Base-by-base conservation (phyloP, 352 stramenopile genomes). In the Pythium insidiosum region DNA sequence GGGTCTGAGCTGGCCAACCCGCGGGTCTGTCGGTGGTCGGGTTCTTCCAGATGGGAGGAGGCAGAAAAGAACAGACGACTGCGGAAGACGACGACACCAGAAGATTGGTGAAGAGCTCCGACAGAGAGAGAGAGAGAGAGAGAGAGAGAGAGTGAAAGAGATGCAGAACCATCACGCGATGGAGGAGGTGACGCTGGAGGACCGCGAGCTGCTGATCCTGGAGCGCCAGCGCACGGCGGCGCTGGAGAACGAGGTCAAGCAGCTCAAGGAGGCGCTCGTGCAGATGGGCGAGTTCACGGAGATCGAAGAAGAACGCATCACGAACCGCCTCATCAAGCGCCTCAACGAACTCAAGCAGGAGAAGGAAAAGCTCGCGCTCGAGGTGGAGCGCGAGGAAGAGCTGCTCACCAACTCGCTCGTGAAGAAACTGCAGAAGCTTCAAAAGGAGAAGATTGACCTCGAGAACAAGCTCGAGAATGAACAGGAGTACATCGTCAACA, bases 401-500 rank as follows among this genome's bases (percentile, higher is more conserved):
- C 68, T 94, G 19, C 63, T 96, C 29, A 96, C 85, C 19, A 96
- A 95, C 63, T 90, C 55, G 38, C 62, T 96, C 20, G 76, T 88
- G 45, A 92, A 93, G 65, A 94, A 95, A 50, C 68, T 96, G n/a
- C 68, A 82, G 47, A 66, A 91, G 46, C 61, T 93, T 43, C 80
- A 74, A 40, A 78, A 82, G 43, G 85, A 96, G 55, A 96, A 96
- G 49, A 72, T 96, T 41, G 85, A 96, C 47, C 53, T 95, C 6
- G 85, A 96, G 61, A 96, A 96, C 64, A 89, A 94, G 52, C 72
- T 96, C 9, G 85, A 96, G 64, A 68, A 84, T 48, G 85, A 96
- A 50, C 84, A 96, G 61, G 85, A 96, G 46, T 95, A 94, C 61
- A 90, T 96, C 31, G 84, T 96, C 16, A 96, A 96, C 68, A 91